Base-by-base conservation (phyloP, 2,329 filamentous ascomycete genomes). In the Aspergillus phoenicis region DNA sequence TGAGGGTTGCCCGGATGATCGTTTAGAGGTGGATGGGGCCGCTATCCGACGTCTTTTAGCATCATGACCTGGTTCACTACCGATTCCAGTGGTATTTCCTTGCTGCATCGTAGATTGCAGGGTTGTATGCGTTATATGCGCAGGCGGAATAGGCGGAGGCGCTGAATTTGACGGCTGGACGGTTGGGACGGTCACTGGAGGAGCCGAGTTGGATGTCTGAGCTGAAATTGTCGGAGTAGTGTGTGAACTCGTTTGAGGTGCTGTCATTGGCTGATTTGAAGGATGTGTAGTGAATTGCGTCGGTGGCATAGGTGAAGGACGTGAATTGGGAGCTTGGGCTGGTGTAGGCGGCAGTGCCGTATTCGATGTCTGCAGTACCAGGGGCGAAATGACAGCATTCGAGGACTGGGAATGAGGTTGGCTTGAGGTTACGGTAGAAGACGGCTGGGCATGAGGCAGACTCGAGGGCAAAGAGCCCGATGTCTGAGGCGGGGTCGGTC, bases 11-110 rank as follows among this genome's bases (percentile, higher is more conserved):
- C 45, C 45, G 11, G 24, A 28, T 48, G 24, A 26, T 13, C 45
- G 38, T 17, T 28, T 15, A 22, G 49, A 39, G n/a, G 55, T 30
- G 10, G 24, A 30, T 20, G 54, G 39, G 28, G 56, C 13, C n/a
- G 58, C 64, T 26, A 65, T 22, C 26, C 62, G 59, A 47, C 64
- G 64, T 24, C 62, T 59, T 47, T 67, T 68, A 6, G 57, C 54
- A 39, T 59, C 52, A 38, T 52, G 61, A 8, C 13, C 45, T 7
- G 59, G 24, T 43, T 61, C 38, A 22, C 38, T 7, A 7, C 58
- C 28, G 4, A n/a, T 22, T 4, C 30, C 15, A 11, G 22, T 7
- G 11, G 4, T 20, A 45, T 41, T 41, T 8, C 11, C 28, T 15
- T 48, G 26, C 5, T 52, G 43, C 7, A 47, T 33, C 13, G 26